Evolutionary conservation across 306 rosid genomes (phyloP).

Genomic region (Vigna reflexopilosa): DNA sequence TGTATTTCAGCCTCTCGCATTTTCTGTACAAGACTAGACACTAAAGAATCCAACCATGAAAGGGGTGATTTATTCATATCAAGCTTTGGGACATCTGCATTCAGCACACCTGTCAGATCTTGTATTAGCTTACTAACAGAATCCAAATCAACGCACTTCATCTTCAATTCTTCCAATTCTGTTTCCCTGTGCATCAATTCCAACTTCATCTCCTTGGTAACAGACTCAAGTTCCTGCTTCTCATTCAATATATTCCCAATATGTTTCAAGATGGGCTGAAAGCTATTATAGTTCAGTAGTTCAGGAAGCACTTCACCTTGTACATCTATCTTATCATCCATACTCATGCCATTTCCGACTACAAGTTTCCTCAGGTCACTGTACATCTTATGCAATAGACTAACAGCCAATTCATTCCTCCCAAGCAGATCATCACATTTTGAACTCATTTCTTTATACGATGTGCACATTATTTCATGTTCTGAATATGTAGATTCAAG

Average conservation of each 20-base stretch:
- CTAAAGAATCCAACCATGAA: slow-evolving; percentile 61
- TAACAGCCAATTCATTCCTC: slow-evolving; percentile 66
- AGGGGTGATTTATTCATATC: slow-evolving; percentile 56
- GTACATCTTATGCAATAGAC: slow-evolving; percentile 60
- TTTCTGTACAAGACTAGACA: slow-evolving; percentile 75
- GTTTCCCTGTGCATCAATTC: slow-evolving; percentile 65
- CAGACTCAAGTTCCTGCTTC: slow-evolving; percentile 69
- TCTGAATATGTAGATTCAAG: slow-evolving; percentile 65
- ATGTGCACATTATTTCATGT: slow-evolving; percentile 53
- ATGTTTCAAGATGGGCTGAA: slow-evolving; percentile 58
- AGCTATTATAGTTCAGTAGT: slow-evolving; percentile 67
- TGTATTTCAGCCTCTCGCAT: slow-evolving; percentile 65
- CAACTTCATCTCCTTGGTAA: slow-evolving; percentile 58
- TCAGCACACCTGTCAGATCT: slow-evolving; percentile 64
- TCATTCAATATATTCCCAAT: slow-evolving; percentile 58
- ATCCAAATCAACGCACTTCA: slow-evolving; percentile 63
- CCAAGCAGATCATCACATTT: slow-evolving; percentile 66
- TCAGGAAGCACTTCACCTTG: slow-evolving; percentile 59
- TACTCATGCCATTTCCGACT: slow-evolving; percentile 51
- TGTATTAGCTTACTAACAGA: slow-evolving; percentile 65
- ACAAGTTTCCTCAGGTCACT: slow-evolving; percentile 63
- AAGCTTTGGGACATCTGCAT: slow-evolving; percentile 51
- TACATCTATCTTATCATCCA: slow-evolving; percentile 50
- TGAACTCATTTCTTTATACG: slow-evolving; percentile 61
- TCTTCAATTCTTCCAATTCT: slow-evolving; percentile 68